Evolutionary conservation across 73 alveolate species (phyloP), one percentile per base, ranked within the genome.

Genomic region (Effrenium voratum): DNA sequence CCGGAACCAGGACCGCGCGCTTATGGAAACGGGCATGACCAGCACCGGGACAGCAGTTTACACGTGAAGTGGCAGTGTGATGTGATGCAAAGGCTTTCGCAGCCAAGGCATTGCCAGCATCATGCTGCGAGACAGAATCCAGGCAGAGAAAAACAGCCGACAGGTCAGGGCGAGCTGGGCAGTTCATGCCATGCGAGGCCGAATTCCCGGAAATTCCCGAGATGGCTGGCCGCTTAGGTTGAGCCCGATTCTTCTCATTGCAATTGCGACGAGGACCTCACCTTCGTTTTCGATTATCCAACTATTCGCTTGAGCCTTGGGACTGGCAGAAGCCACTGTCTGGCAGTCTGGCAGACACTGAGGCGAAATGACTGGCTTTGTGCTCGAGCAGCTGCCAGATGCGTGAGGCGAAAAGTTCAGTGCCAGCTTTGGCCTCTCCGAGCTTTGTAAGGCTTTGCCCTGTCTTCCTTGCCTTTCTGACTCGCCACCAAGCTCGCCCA

Each of bases 361-460:
- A 72, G 82, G 82, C 32, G 82, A 72, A 47, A 72, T 72, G 82
- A 72, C 82, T 47, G 82, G 82, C 82, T 72, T 72, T 32, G 82
- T 72, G 49, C 82, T 72, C 30, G 38, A 44, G n/a, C 82, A 72
- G 82, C 82, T 72, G 22, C 82, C 82, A 32, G 82, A 72, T 36
- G 82, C 82, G 49, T 72, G 47, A 66, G 24, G 19, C 75, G 43
- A 40, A 24, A 2, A 26, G 43, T 40, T 28, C 77, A 28, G 28
- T 52, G 34, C 41, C n/a, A n/a, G n/a, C n/a, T n/a, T n/a, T n/a
- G n/a, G n/a, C n/a, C n/a, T n/a, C n/a, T n/a, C n/a, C n/a, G n/a
- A n/a, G n/a, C n/a, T n/a, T n/a, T n/a, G n/a, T n/a, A n/a, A n/a
- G n/a, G n/a, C n/a, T n/a, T n/a, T n/a, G n/a, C n/a, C n/a, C n/a